Evolutionary conservation across 2,329 filamentous ascomycete genomes (phyloP), one percentile per base, ranked within the genome.

Genomic region (Penicillium sp.): DNA sequence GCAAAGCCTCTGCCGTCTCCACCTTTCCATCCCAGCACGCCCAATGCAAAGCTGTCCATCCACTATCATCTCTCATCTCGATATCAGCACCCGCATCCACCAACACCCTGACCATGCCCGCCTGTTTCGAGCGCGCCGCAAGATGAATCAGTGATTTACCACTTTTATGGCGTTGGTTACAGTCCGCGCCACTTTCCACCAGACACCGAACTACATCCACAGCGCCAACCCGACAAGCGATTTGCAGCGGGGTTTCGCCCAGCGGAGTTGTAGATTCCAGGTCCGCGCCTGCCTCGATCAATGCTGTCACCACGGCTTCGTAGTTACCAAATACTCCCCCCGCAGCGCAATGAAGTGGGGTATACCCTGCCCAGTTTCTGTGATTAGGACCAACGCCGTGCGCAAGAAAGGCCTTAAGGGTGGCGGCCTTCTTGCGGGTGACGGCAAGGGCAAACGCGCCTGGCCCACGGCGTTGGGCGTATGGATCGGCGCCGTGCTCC

Each of bases 91-190:
- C 49, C 11, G 36, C 34, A 11, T 45, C 43, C 22, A 55, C 13
- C 13, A 57, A 33, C 13, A 46, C 13, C n/a, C 51, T 18, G 13
- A 30, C 37, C 4, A 38, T 14, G 4, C 30, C 16, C 25, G 25
- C 19, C 19, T 6, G 28, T 10, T 25, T 35, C 18, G 10, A 22
- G 8, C 3, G 11, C 12, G 45, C 41, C 13, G 52, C 49, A 14
- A 41, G 9, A 27, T 55, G 46, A 19, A 55, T 30, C 34, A 52
- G 39, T 13, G 50, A 44, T 4, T 30, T 39, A 25, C 31, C 41
- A 11, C 19, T 4, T 11, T 4, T 7, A 28, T 16, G 1, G 22
- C 30, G 22, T 11, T 3, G 11, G 18, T 39, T 4, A 11, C 34
- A 1, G 2, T 40, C 22, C 8, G 47, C 47, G 8, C 47, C 47